Conservation (phyloP, 257 asterid species). For the Agastache rugosa region DNA sequence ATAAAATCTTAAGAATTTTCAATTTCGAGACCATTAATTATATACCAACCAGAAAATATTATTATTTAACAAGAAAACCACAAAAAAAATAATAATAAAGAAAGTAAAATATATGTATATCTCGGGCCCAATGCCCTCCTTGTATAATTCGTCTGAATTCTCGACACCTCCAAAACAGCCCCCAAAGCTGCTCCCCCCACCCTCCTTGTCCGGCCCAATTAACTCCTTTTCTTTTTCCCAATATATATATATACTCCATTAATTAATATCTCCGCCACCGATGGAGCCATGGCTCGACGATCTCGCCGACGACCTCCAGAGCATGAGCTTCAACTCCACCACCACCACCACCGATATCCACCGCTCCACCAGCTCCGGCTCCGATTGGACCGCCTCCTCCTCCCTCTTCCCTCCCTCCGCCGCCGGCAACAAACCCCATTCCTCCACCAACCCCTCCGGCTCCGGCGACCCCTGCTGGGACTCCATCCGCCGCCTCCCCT, state of each 20-base stretch:
- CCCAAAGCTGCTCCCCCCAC: conserved; percentile 22
- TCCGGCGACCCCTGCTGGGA: conserved; percentile 83
- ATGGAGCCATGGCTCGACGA: conserved; percentile 85
- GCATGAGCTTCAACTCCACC: conserved; percentile 92
- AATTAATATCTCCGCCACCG: conserved; percentile 11
- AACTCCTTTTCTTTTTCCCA: conserved; percentile 13
- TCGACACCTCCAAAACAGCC: conserved; percentile 8
- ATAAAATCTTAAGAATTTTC: background rate
- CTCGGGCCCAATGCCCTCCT: conserved; percentile 45
- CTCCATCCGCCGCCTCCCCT: conserved; percentile 61
- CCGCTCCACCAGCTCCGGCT: conserved; percentile 90
- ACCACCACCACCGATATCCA: conserved; percentile 75
- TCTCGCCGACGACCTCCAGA: conserved; percentile 80
- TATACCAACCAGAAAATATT: background rate
- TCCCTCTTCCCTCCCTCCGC: conserved; percentile 45
- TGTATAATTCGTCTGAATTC: conserved; percentile 30
- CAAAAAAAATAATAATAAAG: background rate
- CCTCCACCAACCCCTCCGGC: conserved; percentile 63
- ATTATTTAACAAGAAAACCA: background rate
- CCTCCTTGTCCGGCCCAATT: conserved; percentile 52
- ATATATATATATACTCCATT: too few relatives aligned
- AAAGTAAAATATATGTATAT: background rate
- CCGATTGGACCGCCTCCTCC: conserved; percentile 86
- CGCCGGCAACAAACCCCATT: conserved; percentile 47
- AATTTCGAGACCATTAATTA: background rate